These are phyloP conservation scores for Rhododendron vialii DNA, from an alignment of 148 eudicot genomes.

Conservation along the genomic window DNA sequence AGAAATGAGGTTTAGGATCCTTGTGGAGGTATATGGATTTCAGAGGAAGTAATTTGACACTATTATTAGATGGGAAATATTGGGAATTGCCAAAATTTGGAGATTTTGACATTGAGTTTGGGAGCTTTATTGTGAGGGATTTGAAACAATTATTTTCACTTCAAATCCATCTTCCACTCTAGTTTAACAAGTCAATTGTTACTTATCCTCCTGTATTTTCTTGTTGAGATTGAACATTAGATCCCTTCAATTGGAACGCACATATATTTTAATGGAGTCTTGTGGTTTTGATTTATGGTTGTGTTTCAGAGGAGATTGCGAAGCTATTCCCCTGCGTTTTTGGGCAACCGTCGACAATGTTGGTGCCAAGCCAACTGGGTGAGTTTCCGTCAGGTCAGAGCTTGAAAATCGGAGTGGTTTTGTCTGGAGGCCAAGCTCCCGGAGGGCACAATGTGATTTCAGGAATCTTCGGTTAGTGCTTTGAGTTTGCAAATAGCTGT, in stretches of 20 bases:
- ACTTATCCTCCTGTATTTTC: background rate
- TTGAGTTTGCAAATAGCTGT: background rate
- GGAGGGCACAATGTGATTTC: constrained; percentile 99
- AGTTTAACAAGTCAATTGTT: background rate
- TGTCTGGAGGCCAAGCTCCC: constrained; percentile 98
- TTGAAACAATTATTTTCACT: background rate
- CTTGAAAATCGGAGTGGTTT: constrained; percentile 86
- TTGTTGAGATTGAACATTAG: background rate
- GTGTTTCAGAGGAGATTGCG: constrained; percentile 77
- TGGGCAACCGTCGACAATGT: constrained; percentile 79
- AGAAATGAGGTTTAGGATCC: background rate
- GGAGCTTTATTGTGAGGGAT: background rate
- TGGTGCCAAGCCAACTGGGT: constrained; percentile 56
- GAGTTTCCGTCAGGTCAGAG: constrained; percentile 38
- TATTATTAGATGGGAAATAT: background rate
- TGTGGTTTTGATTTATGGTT: constrained; percentile 7
- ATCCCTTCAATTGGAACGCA: background rate
- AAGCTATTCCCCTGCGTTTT: constrained; percentile 79
- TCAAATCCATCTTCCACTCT: background rate
- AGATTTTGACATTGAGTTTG: background rate
- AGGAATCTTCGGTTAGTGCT: constrained; percentile 80
- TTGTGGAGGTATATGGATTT: background rate
- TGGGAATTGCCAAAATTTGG: background rate
- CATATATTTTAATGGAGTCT: background rate
- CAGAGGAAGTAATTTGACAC: background rate